These are phyloP conservation scores for Apiospora marii DNA, from an alignment of 2,329 filamentous ascomycete genomes.

Conservation along the genomic window DNA sequence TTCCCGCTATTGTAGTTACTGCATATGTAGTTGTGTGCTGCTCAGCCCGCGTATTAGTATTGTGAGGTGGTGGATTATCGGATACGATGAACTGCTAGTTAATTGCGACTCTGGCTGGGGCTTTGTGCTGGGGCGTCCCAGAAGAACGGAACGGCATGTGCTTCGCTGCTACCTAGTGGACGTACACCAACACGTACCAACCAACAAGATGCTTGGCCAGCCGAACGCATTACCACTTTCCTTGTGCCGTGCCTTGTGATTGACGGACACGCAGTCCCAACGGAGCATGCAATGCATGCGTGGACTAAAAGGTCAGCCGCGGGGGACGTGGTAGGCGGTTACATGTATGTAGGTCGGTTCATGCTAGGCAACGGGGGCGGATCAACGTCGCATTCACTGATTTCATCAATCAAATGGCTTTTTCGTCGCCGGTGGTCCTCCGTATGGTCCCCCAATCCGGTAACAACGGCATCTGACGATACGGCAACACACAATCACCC, in stretches of 20 bases:
- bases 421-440: too few relatives aligned
- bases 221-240: not conserved
- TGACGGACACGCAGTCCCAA: not conserved
- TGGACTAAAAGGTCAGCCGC: not conserved
- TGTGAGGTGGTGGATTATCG: not conserved
- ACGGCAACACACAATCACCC: too few relatives aligned
- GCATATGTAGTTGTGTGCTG: not conserved
- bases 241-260: not conserved
- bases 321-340: too few relatives aligned
- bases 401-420: too few relatives aligned
- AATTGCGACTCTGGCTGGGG: too few relatives aligned
- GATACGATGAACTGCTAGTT: not conserved
- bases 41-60: not conserved
- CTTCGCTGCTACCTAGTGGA: not conserved
- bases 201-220: not conserved
- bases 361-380: not conserved
- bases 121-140: not conserved
- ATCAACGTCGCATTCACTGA: too few relatives aligned
- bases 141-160: constrained; percentile 6
- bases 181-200: not conserved
- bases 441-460: too few relatives aligned
- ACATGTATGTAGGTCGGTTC: too few relatives aligned
- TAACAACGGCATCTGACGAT: too few relatives aligned
- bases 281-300: not conserved
- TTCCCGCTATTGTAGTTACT: not conserved